Conservation (phyloP, 2,329 filamentous ascomycete genomes). For the Fusarium abutilonis region DNA sequence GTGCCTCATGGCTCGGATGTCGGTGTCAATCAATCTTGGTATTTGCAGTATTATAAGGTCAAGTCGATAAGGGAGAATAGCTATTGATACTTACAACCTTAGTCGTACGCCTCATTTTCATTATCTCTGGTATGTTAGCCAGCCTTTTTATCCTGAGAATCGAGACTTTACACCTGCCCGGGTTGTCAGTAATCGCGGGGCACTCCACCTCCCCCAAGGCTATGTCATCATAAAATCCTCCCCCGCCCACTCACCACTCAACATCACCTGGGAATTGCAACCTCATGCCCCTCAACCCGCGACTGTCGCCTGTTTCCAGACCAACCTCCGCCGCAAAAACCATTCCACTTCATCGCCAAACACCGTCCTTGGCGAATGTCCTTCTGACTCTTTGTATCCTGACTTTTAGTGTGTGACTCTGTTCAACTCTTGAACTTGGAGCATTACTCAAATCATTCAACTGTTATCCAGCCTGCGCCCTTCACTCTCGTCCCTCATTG, state of each 20-base stretch:
- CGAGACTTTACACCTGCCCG: neutral
- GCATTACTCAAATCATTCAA: slow-evolving; percentile 14
- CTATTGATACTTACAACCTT: neutral
- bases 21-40: slow-evolving; percentile 10
- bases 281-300: slow-evolving; percentile 35
- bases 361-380: slow-evolving; percentile 23
- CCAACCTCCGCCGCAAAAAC: slow-evolving; percentile 32
- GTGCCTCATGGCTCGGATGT: slow-evolving; percentile 1
- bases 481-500: neutral
- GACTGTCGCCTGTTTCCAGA: slow-evolving; percentile 26
- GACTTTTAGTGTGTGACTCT: slow-evolving; percentile 19
- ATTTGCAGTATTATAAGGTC: neutral
- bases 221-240: slow-evolving; percentile 37
- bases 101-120: neutral
- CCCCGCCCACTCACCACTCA: slow-evolving; percentile 28
- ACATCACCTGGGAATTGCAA: slow-evolving; percentile 11
- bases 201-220: slow-evolving; percentile 31
- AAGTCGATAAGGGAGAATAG: neutral
- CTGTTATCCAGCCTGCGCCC: slow-evolving; percentile 10
- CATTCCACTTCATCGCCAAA: slow-evolving; percentile 37
- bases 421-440: slow-evolving; percentile 2
- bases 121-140: neutral
- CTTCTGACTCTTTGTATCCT: slow-evolving; percentile 26
- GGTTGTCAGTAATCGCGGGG: slow-evolving; percentile 29
- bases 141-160: neutral